Evolutionary conservation across 345 rosid species (phyloP).

Genomic region (Anastatica hierochuntica): DNA sequence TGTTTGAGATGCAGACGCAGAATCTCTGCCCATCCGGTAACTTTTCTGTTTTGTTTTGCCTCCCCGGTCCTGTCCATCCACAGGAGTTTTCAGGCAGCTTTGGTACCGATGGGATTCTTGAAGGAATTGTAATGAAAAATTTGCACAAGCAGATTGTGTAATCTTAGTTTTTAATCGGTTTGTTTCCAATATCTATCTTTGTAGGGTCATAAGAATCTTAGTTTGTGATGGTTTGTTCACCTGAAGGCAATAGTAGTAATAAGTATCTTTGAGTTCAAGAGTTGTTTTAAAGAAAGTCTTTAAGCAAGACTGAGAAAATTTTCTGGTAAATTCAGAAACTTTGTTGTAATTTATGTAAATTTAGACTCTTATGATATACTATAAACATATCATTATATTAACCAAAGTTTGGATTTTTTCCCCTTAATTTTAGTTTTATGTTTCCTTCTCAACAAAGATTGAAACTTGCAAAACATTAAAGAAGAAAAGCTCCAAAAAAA

Average conservation of each 20-base stretch:
- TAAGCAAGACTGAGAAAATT: background rate
- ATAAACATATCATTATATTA: no score
- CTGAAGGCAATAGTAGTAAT: constrained; percentile 26
- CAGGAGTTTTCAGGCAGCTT: constrained; percentile 37
- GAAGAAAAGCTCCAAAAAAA: no score
- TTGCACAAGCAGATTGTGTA: background rate
- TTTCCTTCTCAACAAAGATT: no score
- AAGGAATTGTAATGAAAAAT: constrained; percentile 45
- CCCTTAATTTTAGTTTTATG: no score
- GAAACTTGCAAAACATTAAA: no score
- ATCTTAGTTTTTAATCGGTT: no score
- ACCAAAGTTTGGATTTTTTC: no score
- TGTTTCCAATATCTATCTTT: no score
- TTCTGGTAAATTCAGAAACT: constrained; percentile 10
- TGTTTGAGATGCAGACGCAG: constrained; percentile 44
- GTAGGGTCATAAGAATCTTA: no score
- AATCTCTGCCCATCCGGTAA: constrained; percentile 51
- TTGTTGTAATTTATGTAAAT: constrained; percentile 15
- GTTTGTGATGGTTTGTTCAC: no score
- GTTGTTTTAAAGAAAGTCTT: constrained; percentile 38
- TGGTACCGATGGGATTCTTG: constrained; percentile 45
- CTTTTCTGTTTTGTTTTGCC: constrained; percentile 43
- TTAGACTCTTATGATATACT: no score
- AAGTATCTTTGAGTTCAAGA: constrained; percentile 82
- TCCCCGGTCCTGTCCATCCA: constrained; percentile 54